Evolutionary conservation across 2,329 filamentous ascomycete genomes (phyloP), one percentile per base, ranked within the genome.

Genomic region (Aspergillus sp.): DNA sequence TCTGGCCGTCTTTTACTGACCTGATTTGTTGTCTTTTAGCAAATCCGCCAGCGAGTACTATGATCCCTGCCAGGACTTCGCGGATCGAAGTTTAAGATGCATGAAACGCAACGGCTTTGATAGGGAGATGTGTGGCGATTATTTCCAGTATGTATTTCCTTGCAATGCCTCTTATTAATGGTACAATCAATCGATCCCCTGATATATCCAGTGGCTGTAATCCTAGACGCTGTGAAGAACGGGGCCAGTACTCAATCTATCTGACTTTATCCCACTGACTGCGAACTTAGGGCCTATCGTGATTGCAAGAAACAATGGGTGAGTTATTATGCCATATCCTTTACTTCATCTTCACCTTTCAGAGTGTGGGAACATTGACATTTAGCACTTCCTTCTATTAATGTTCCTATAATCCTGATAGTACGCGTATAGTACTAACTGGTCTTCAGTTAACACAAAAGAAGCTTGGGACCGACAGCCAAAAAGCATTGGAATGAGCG

Each of bases 251-350:
- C 39, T 20, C 15, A 3, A 13, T 51, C 18, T 43, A 11, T 44
- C 49, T 44, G n/a, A 9, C n/a, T 26, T 44, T 18, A 20, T 12
- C 22, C 13, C 32, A 36, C 58, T 61, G 38, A 58, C 42, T 15
- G 18, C 55, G 63, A 32, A n/a, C 39, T 5, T 18, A 96, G 92
- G 76, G 92, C 92, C 50, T 98, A 97, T 75, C 86, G 92, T 58
- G 91, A 96, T 62, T 98, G 93, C 77, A 97, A 97, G 75, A 93
- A 96, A 78, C 84, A 88, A 79, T 97, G 93, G 93, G 92, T 96
- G 82, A 68, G 85, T 77, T 39, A n/a, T 12, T 36, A 9, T 26
- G 6, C 44, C 15, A 9, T n/a, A 18, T 41, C n/a, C 34, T 12
- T 4, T 24, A 2, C 26, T 24, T 32, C 12, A n/a, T 26, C 36